Base-by-base conservation (phyloP, 768 basidiomycete species). In the Lactarius indigo region DNA sequence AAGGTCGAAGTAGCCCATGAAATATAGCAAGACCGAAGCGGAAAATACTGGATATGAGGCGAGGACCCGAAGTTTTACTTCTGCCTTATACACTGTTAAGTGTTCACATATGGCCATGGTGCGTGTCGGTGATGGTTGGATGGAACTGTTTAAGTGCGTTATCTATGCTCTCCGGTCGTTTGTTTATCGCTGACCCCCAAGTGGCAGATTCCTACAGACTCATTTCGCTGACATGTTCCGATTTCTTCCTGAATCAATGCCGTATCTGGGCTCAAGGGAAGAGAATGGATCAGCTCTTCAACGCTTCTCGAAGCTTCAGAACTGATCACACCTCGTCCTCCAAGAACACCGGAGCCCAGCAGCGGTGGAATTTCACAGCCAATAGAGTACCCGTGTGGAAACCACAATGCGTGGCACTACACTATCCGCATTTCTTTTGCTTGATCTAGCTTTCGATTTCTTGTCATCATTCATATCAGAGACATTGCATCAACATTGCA, bases 31-130 rank as follows among this genome's bases (percentile, higher is more conserved):
- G 94, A 96, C 74, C 88, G 92, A 77, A 94, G 93, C 68, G 94
- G 94, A 23, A 94, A 95, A 73, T 95, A 96, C 73, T 96, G 93
- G 94, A 97, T 96, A 71, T 95, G 96, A 15, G 89, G 93, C 70
- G 87, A 92, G 71, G 92, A 96, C 60, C 86, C 93, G 7, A 94
- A 88, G 75, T 79, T 96, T 37, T 96, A 92, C 76, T 96, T 94
- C 76, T 94, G 94, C 75, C 85, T 95, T 31, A 96, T 96, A 56
- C 78, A 96, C 31, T 87, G 94, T n/a, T n/a, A n/a, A n/a, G n/a
- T n/a, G n/a, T 13, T 94, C 91, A 1, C 91, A 94, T 72, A 94
- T 91, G 0, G 94, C 96, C 69, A 97, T 97, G 95, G 95, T 98
- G 54, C 86, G 95, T 66, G 93, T 97, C 17, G 95, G 95, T 31